Base-by-base conservation (phyloP, 1,139 yeast species). In the Geotrichum restrictum region DNA sequence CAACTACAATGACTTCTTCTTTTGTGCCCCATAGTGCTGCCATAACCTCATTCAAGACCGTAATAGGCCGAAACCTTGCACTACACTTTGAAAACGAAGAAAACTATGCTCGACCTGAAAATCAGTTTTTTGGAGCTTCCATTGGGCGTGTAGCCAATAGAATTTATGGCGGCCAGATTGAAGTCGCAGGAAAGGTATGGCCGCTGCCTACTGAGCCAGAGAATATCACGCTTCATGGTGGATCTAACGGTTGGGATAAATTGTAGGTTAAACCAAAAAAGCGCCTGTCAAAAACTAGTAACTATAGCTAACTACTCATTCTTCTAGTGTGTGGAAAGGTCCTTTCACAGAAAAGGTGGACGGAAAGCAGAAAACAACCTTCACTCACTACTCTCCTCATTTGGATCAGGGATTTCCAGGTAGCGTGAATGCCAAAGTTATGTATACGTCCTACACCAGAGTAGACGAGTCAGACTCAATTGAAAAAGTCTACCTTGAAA, bases 91-190 rank as follows among this genome's bases (percentile, higher is more conserved):
- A 60, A 43, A 63, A 64, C 54, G 49, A 44, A 46, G 59, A 55
- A 46, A 61, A 64, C 55, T 64, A 64, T 54, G 44, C 51, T 37
- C 46, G 50, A 27, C 57, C 59, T n/a, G 32, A 70, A 32, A 76
- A 79, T 62, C 80, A 81, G 18, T 81, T 71, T 63, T 74, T 81
- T 56, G 87, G 50, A 8, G 53, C 53, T 2, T 78, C 84, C 19
- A 76, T 82, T 37, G 88, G 88, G 22, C 74, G 88, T 51, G 77
- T 72, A 54, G 86, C 87, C 53, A 83, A 83, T 66, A 72, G 88
- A 58, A 76, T 83, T 53, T 69, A 74, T 32, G 71, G 72, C 29
- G 83, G 80, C 22, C 59, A 64, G 51, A 72, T 81, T 58, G 58
- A 61, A 22, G 60, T 80, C 19, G 69, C 72, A 49, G 81, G 78